Percentiles rank a stretch among this genome's conserved stretches.
Evolutionary conservation across 2,329 filamentous ascomycete species (phyloP).

Genomic region (Fusarium drepaniforme): DNA sequence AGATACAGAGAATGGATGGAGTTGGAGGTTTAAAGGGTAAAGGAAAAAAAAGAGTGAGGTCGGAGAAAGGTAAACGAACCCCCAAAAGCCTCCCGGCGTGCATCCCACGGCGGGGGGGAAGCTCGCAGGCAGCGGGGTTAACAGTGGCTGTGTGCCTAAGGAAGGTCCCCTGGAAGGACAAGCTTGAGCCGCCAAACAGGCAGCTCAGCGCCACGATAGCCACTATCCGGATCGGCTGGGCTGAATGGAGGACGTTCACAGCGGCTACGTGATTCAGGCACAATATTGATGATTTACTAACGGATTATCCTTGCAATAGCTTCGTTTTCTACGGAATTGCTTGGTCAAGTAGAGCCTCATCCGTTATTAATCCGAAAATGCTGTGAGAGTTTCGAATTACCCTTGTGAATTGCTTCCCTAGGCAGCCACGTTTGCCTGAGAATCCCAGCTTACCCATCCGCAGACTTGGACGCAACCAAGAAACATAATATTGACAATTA

Average conservation of each 20-base stretch:
- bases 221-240: slow-evolving; percentile 2
- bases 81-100: slow-evolving; percentile 6
- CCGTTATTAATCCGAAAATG: neutral
- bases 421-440: neutral
- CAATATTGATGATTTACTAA: neutral
- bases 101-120: slow-evolving; percentile 22
- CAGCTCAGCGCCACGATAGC: slow-evolving; percentile 18
- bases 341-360: fast-evolving
- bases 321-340: neutral
- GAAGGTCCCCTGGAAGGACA: slow-evolving; percentile 1
- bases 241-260: neutral
- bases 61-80: slow-evolving; percentile 17
- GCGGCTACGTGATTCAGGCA: neutral
- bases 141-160: slow-evolving; percentile 8
- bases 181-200: slow-evolving; percentile 18
- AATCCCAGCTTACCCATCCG: neutral
- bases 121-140: slow-evolving; percentile 3
- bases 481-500: neutral
- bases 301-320: neutral
- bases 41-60: slow-evolving; percentile 21
- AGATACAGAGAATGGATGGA: slow-evolving; percentile 36
- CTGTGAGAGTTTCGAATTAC: neutral
- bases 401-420: neutral
- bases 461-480: neutral
- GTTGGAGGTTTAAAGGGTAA: slow-evolving; percentile 18